A percentile compares a stretch with the other conserved stretches of the same genome.
Evolutionary conservation across 495 filamentous ascomycete species (phyloP).

Genomic region (Aspergillus panamensis): DNA sequence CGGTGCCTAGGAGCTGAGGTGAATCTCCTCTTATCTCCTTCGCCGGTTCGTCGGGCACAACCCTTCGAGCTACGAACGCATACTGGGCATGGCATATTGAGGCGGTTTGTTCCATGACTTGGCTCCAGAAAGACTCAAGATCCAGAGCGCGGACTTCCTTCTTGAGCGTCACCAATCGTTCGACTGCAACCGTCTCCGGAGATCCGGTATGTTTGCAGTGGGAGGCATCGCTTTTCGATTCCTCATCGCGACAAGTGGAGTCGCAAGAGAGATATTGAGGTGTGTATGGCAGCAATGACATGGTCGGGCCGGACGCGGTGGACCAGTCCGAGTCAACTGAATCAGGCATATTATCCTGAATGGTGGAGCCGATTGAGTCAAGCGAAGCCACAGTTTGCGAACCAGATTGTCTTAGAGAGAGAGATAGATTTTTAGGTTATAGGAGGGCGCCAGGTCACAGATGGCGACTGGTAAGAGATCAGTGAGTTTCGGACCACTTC

Average conservation of each 20-base stretch:
- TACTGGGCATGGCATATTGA: slow-evolving; percentile 64
- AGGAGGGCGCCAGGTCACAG: slow-evolving; percentile 23
- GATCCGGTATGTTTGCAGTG: slow-evolving; percentile 45
- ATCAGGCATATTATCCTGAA: slow-evolving; percentile 32
- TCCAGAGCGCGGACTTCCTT: slow-evolving; percentile 50
- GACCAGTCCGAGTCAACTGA: slow-evolving; percentile 38
- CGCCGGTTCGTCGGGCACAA: slow-evolving; percentile 54
- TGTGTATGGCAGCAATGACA: slow-evolving; percentile 37
- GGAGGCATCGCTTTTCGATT: slow-evolving; percentile 48
- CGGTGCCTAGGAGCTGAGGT: slow-evolving; percentile 63
- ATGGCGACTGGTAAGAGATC: slow-evolving; percentile 20
- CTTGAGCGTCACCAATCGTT: slow-evolving; percentile 62
- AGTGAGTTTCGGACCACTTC: slow-evolving; percentile 21
- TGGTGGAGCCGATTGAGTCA: background rate
- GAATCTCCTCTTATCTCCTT: slow-evolving; percentile 39
- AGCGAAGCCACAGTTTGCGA: slow-evolving; percentile 22
- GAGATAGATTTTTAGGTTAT: slow-evolving; percentile 19
- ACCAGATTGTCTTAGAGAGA: background rate
- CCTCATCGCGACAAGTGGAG: slow-evolving; percentile 44
- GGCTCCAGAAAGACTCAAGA: slow-evolving; percentile 63
- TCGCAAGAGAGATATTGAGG: slow-evolving; percentile 45
- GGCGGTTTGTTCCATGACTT: slow-evolving; percentile 64
- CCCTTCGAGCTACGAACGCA: slow-evolving; percentile 66
- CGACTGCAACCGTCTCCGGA: slow-evolving; percentile 59
- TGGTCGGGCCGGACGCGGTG: slow-evolving; percentile 28